Base-by-base conservation (phyloP, 495 filamentous ascomycete genomes). In the Podospora pseudoanserina region DNA sequence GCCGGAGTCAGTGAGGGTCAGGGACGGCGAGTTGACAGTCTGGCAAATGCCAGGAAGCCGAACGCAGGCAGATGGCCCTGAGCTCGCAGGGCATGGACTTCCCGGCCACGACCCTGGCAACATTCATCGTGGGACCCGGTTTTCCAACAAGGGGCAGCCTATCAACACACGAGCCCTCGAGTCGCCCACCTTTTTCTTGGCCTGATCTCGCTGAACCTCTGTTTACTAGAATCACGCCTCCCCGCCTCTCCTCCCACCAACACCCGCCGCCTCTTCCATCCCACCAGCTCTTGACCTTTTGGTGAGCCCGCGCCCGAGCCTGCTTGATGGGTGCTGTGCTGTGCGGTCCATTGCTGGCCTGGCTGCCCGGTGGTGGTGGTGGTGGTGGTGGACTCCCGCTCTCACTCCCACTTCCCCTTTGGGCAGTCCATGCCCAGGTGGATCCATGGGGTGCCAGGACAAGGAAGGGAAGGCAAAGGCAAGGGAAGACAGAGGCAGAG, bases 71-170 rank as follows among this genome's bases (percentile, higher is more conserved):
- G 39, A 49, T 11, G 39, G 1, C 15, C 39, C 39, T 49, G 39
- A 27, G 56, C 26, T 18, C 6, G 56, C 20, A 30, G 23, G 30
- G 61, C 61, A 63, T 63, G 61, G 61, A 16, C 20, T 39, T 23
- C 61, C 61, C 61, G 49, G 61, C 49, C 32, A n/a, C 19, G n/a
- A 19, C 61, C 28, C 32, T 23, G 61, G 61, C 61, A 63, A 49
- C 61, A 39, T 20, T 20, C 28, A 63, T 5, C 59, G 5, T 63
- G 18, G 32, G 61, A 63, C 30, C 61, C 61, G 34, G 6, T 63
- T 63, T 63, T 63, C 30, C 28, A 28, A 27, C 61, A 63, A 63
- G 61, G 30, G 61, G 61, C 61, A 63, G 61, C 61, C 61, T 63
- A 66, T 57, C 57, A 34, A 59, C 26, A 19, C n/a, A 23, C 20